Conservation (phyloP, 768 basidiomycete species). For the Naematelia encephala region DNA sequence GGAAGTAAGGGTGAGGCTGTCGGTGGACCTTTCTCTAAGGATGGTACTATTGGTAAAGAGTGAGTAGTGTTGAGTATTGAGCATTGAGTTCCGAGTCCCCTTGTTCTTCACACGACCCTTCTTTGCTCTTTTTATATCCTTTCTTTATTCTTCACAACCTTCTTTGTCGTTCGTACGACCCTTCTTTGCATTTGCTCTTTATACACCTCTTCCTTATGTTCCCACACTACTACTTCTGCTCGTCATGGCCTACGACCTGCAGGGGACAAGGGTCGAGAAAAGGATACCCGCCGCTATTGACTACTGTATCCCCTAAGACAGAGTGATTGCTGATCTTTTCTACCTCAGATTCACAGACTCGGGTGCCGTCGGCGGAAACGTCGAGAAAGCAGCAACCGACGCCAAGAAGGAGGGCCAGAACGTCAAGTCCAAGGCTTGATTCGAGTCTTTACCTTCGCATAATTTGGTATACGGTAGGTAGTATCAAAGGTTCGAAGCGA, state of each 20-base stretch:
- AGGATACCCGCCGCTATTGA: too few species aligned
- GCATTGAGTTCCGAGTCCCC: too few species aligned
- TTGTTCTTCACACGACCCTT: too few species aligned
- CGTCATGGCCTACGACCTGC: too few species aligned
- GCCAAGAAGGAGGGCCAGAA: conserved; percentile 27
- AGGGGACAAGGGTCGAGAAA: too few species aligned
- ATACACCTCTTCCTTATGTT: too few species aligned
- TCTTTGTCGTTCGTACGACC: too few species aligned
- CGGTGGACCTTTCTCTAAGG: conserved; percentile 35
- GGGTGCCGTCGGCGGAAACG: conserved; percentile 27
- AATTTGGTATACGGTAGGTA: not conserved
- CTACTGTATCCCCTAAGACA: not conserved
- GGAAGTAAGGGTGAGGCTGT: conserved; percentile 26
- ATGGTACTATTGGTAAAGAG: conserved; percentile 39
- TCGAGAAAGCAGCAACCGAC: conserved; percentile 25
- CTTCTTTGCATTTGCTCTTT: too few species aligned
- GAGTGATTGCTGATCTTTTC: too few species aligned
- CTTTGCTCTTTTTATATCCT: not conserved
- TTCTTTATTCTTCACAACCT: not conserved
- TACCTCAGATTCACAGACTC: conserved; percentile 33
- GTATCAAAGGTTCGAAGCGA: too few species aligned
- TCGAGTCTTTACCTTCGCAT: not conserved
- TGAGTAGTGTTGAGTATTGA: too few species aligned
- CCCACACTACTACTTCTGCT: too few species aligned
- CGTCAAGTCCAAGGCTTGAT: conserved; percentile 6